Evolutionary conservation across 2,329 filamentous ascomycete genomes (phyloP).

Genomic region (Cercospora zeae-maydis): DNA sequence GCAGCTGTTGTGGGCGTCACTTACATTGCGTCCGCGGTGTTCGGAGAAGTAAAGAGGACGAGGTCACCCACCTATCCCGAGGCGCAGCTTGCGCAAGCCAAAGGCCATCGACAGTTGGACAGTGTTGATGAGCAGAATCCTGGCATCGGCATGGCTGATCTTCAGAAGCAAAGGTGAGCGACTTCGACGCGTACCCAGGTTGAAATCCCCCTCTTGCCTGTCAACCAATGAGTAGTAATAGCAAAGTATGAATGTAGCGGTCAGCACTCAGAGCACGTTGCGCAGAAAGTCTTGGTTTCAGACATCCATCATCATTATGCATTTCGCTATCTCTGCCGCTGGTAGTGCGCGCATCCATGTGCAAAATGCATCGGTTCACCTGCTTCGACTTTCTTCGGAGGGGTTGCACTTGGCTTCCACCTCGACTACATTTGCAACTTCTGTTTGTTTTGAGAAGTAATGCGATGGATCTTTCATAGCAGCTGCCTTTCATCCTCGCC

Average conservation of each 20-base stretch:
- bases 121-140: background rate
- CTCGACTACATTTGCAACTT: background rate
- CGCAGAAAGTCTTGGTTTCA: background rate
- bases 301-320: background rate
- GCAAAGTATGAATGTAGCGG: background rate
- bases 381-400: background rate
- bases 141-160: background rate
- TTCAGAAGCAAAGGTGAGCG: background rate
- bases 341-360: background rate
- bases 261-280: background rate
- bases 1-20: constrained; percentile 47
- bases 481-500: constrained; percentile 3
- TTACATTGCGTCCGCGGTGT: constrained; percentile 38
- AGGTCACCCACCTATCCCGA: background rate
- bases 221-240: background rate
- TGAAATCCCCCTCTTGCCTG: background rate
- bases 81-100: background rate
- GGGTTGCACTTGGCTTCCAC: background rate
- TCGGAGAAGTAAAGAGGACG: constrained; percentile 30
- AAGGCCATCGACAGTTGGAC: constrained; percentile 8
- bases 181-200: background rate
- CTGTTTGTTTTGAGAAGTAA: background rate
- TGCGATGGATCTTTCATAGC: background rate
- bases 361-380: background rate
- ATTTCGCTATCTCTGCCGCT: background rate